Base-by-base conservation (phyloP, 139 green algal species). In the Trebouxia sp. region DNA sequence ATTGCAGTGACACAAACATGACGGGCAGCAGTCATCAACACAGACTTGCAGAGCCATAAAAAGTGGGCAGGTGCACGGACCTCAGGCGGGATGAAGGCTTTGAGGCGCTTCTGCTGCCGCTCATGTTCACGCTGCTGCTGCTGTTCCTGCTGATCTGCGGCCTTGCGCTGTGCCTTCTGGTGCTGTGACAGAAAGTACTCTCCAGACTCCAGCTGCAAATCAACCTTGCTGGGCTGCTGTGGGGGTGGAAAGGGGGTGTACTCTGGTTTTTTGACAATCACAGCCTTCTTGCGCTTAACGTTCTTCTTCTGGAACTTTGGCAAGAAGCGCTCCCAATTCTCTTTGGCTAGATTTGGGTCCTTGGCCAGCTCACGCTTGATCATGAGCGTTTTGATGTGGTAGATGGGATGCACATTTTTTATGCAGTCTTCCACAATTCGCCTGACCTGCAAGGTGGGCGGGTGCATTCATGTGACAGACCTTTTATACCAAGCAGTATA, bases 241-340 rank as follows among this genome's bases (percentile, higher is more conserved):
- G 95, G 87, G n/a, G 97, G 97, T 38, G 97, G 97, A 91, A 99
- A 99, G 67, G 96, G 96, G 22, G 95, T 98, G 88, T 98, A 97
- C 20, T 89, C 86, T 83, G 96, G 95, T 86, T 95, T 95, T 79
- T 92, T 86, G 7, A 76, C 67, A 28, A 89, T 83, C 65, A 83
- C 72, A 51, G 81, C 43, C 81, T 79, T 82, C 20, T 74, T 78
- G 45, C 91, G 87, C 89, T 97, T 88, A 9, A 99, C 95, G 84
- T 99, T 99, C 91, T 98, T 98, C 90, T 98, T 98, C 86, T 98
- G 98, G 90, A 99, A 99, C 69, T 98, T 99, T 55, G 97, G 97
- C 80, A 99, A 85, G 85, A 99, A 99, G 75, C 97, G 89, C 37
- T 99, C 93, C 97, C 97, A 99, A 82, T 95, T 97, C 79, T 99